phyloP scores from a whole-genome alignment of 208 protist genomes.

The Kentomonas sorsogonicus region DNA sequence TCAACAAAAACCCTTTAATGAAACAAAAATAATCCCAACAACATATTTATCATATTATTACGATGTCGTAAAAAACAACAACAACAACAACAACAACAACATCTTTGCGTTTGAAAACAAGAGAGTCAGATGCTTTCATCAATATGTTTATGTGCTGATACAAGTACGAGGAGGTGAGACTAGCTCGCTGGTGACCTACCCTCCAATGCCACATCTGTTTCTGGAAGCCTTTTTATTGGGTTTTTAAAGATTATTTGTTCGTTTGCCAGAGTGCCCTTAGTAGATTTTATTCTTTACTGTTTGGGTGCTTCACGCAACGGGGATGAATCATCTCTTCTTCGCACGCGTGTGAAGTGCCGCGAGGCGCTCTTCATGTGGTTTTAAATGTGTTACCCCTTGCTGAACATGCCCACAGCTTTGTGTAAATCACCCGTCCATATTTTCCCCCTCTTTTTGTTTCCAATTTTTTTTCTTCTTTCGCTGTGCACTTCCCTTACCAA shows the following conservation, averaged over 20 bases:
- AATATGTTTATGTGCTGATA: not conserved
- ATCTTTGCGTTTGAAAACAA: not conserved
- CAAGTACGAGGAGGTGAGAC: no score
- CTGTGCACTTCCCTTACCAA: no score
- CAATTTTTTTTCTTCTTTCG: no score
- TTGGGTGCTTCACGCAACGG: constrained; percentile 12
- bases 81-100: not conserved
- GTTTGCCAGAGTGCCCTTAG: not conserved
- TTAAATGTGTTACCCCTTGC: no score
- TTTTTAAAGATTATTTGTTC: not conserved
- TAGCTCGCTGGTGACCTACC: no score
- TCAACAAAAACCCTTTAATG: not conserved
- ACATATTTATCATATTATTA: not conserved
- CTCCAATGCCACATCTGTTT: not conserved
- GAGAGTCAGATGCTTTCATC: not conserved
- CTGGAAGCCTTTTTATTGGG: not conserved
- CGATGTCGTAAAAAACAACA: not conserved
- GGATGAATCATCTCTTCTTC: no score
- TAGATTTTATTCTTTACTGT: constrained; percentile 11
- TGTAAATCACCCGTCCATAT: not conserved
- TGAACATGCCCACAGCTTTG: no score
- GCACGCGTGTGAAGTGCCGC: no score
- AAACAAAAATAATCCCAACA: constrained; percentile 6
- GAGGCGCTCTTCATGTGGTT: no score
- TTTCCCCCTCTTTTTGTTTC: constrained; percentile 1